A percentile compares a stretch with the other conserved stretches of the same genome.
Conservation (phyloP, 2,329 filamentous ascomycete species). For the Aspergillus quadricinctus region DNA sequence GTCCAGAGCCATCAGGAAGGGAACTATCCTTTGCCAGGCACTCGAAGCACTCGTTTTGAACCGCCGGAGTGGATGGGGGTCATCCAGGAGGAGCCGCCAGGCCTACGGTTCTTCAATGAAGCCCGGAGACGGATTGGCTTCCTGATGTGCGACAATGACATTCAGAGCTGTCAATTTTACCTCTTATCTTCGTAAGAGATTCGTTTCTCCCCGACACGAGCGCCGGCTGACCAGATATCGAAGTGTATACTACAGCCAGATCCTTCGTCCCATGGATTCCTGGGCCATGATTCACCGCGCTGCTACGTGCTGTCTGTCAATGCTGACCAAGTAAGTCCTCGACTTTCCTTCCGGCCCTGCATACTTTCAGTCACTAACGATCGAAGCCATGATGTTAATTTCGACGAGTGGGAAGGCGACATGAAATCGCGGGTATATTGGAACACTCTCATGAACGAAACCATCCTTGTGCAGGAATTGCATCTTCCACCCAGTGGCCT, state of each 20-base stretch:
- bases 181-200: conserved; percentile 43
- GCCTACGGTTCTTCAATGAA: conserved; percentile 53
- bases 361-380: conserved; percentile 11
- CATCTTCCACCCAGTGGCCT: conserved; percentile 50
- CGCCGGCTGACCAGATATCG: conserved; percentile 9
- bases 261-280: conserved; percentile 50
- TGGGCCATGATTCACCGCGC: conserved; percentile 53
- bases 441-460: conserved; percentile 54
- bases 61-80: conserved; percentile 36
- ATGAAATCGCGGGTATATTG: conserved; percentile 55
- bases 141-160: conserved; percentile 47
- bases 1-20: conserved; percentile 48
- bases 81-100: conserved; percentile 39
- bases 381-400: conserved; percentile 35
- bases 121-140: conserved; percentile 50
- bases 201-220: neutral
- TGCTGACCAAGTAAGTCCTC: conserved; percentile 40
- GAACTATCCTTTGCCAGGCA: conserved; percentile 42
- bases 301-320: conserved; percentile 47
- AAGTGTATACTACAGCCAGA: conserved; percentile 48
- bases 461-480: conserved; percentile 52
- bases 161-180: conserved; percentile 52
- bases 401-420: conserved; percentile 52
- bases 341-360: neutral
- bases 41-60: conserved; percentile 31